Base-by-base conservation (phyloP, 805 yeast species). In the Pichia occidentalis region DNA sequence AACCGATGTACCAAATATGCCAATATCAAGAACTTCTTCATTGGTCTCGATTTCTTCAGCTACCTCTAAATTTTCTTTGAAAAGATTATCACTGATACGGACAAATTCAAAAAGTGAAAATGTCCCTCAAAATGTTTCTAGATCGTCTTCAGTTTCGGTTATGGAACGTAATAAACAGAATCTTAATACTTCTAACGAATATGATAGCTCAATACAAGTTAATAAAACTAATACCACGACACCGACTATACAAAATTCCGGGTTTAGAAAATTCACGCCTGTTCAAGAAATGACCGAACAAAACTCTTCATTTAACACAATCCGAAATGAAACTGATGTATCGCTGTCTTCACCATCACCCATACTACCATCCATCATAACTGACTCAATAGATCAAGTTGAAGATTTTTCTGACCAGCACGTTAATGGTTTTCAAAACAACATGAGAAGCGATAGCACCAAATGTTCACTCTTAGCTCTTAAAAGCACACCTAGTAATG, bases 71-170 rank as follows among this genome's bases (percentile, higher is more conserved):
- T 29, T 36, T 24, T 36, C 39, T 10, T 14, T 36, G 5, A 29
- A 34, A 12, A 29, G 39, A 22, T 3, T 36, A 3, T 29, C 19
- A 16, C 14, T 11, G 22, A 32, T 4, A 22, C 11, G 18, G 18
- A 10, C n/a, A n/a, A n/a, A n/a, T n/a, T n/a, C n/a, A n/a, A n/a
- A n/a, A n/a, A n/a, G n/a, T n/a, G n/a, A n/a, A n/a, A n/a, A n/a
- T n/a, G n/a, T n/a, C n/a, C 27, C 37, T 17, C 37, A 34, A 24
- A 23, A 14, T 21, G 18, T 31, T 14, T 34, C 37, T 4, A 34
- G 37, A 34, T 12, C 32, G 9, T 23, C 40, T 16, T 30, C 44
- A 26, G 24, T 29, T 27, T n/a, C n/a, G n/a, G 34, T 17, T 25
- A 28, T 24, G n/a, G 25, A 12, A 17, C 20, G 27, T 22, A n/a